Evolutionary conservation across 148 eudicot genomes (phyloP).

Genomic region (Cornus controversa): DNA sequence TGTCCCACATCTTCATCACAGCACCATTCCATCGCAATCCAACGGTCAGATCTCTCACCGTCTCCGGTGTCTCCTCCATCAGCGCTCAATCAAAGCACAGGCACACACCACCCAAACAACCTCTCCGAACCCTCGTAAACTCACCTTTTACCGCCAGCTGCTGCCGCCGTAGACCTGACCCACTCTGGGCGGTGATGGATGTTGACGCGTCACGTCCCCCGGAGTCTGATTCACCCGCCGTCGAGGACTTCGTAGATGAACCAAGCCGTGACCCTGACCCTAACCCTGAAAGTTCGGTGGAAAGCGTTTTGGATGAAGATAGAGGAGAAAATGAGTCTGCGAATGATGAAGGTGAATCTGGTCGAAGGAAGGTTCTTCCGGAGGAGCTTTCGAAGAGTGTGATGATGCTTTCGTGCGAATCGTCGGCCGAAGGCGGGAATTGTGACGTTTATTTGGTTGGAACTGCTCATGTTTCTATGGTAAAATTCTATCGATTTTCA

Average conservation of each 20-base stretch:
- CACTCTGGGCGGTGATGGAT: constrained; percentile 24
- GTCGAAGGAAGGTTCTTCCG: constrained; percentile 30
- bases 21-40: background rate
- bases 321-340: background rate
- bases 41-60: constrained; percentile 12
- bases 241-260: constrained; percentile 36
- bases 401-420: constrained; percentile 56
- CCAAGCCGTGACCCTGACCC: constrained; percentile 27
- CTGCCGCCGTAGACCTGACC: constrained; percentile 11
- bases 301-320: constrained; percentile 17
- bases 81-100: background rate
- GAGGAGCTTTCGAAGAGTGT: constrained; percentile 56
- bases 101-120: background rate
- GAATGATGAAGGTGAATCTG: constrained; percentile 10
- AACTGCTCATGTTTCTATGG: constrained; percentile 93
- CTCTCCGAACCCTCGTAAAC: constrained; percentile 6
- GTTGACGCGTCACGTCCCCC: constrained; percentile 12
- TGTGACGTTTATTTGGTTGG: constrained; percentile 84
- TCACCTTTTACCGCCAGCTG: background rate
- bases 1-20: background rate
- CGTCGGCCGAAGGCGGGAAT: constrained; percentile 49
- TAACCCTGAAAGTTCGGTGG: constrained; percentile 18
- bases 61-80: background rate
- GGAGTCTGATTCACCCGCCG: constrained; percentile 26
- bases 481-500: constrained; percentile 7